Conservation (phyloP, 1,284 basidiomycete species). For the Pseudozyma tsukubaensis region DNA sequence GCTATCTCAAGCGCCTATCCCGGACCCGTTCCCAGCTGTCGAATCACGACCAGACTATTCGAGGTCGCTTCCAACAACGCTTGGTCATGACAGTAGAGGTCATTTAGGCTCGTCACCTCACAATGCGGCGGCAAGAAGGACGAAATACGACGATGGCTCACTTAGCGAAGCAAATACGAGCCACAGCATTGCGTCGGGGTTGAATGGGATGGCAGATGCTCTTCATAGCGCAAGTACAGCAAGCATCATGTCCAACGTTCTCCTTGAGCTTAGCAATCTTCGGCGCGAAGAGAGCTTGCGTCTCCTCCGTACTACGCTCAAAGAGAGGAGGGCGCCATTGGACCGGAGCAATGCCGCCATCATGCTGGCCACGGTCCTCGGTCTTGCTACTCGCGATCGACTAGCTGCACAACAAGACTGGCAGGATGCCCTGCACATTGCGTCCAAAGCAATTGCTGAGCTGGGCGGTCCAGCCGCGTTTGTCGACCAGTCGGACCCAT, state of each 20-base stretch:
- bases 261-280: slow-evolving; percentile 44
- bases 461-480: slow-evolving; percentile 42
- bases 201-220: slow-evolving; percentile 10
- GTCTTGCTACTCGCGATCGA: slow-evolving; percentile 37
- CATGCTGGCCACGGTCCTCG: slow-evolving; percentile 48
- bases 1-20: slow-evolving; percentile 34
- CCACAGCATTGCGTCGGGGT: background rate
- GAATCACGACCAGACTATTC: slow-evolving; percentile 10
- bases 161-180: background rate
- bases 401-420: slow-evolving; percentile 46
- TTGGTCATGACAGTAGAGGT: background rate
- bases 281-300: slow-evolving; percentile 37
- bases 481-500: slow-evolving; percentile 35
- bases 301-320: slow-evolving; percentile 32
- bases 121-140: background rate
- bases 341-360: slow-evolving; percentile 36
- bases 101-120: slow-evolving; percentile 6
- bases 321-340: slow-evolving; percentile 32
- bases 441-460: slow-evolving; percentile 43
- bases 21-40: slow-evolving; percentile 23
- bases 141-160: background rate
- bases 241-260: slow-evolving; percentile 37
- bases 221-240: slow-evolving; percentile 8
- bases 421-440: slow-evolving; percentile 42
- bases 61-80: slow-evolving; percentile 9